A percentile compares a stretch with the other conserved stretches of the same genome.
phyloP scores from a whole-genome alignment of 257 asterid genomes.

The Osmanthus fragrans region DNA sequence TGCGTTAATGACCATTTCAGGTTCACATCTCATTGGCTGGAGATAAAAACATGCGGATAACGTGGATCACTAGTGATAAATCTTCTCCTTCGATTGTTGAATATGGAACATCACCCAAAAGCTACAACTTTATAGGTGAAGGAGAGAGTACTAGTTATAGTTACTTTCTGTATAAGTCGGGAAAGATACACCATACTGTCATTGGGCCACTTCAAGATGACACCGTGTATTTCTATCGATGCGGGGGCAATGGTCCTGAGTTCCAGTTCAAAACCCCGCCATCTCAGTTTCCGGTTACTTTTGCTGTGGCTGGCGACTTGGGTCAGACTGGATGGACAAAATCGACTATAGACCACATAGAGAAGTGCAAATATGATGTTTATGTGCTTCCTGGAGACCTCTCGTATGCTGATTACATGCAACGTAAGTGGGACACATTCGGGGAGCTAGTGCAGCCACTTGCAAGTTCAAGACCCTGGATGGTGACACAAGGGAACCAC shows the following conservation, averaged over 20 bases:
- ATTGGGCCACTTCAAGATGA: conserved; percentile 49
- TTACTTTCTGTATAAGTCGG: conserved; percentile 32
- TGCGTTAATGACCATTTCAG: conserved; percentile 32
- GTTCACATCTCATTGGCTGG: conserved; percentile 98
- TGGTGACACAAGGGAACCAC: conserved; percentile 39
- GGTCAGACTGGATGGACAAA: conserved; percentile 60
- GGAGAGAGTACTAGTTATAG: conserved; percentile 38
- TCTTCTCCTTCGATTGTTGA: conserved; percentile 64
- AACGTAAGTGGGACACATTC: conserved; percentile 10
- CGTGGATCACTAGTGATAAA: conserved; percentile 66
- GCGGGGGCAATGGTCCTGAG: conserved; percentile 50
- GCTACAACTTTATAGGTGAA: conserved; percentile 41
- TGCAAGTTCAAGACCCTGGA: too few relatives aligned
- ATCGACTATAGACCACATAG: conserved; percentile 52
- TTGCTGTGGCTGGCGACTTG: conserved; percentile 56
- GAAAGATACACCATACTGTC: conserved; percentile 47
- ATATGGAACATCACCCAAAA: conserved; percentile 66
- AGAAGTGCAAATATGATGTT: conserved; percentile 44
- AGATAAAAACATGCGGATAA: conserved; percentile 60
- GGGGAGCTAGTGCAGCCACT: too few relatives aligned
- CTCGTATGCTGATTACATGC: conserved; percentile 53
- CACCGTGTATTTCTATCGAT: conserved; percentile 43
- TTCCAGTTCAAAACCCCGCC: conserved; percentile 50
- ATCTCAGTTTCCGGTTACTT: conserved; percentile 44
- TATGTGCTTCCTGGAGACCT: conserved; percentile 57